These are phyloP conservation scores for Penicillium crystallinum DNA, from an alignment of 495 filamentous ascomycete genomes.

Conservation along the genomic window DNA sequence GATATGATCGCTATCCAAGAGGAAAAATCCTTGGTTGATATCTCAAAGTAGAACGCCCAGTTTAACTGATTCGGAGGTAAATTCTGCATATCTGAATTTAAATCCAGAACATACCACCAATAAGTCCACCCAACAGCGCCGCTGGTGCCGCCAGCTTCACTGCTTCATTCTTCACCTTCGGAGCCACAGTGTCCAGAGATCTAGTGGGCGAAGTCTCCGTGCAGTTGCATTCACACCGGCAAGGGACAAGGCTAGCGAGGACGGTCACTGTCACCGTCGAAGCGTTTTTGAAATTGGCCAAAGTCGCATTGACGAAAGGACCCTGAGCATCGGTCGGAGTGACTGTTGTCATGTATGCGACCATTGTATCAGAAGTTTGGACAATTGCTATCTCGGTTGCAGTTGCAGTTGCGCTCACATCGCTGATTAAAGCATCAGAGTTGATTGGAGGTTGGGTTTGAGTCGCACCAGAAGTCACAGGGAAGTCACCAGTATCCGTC, in stretches of 20 bases:
- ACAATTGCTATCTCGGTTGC: not conserved
- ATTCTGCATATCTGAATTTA: not conserved
- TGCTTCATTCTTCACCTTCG: not conserved
- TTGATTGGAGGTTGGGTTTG: not conserved
- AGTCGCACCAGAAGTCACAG: not conserved
- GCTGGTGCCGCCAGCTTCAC: not conserved
- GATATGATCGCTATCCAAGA: not conserved
- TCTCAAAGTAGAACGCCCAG: not conserved
- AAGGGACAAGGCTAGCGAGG: not conserved
- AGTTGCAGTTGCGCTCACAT: not conserved
- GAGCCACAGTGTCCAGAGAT: not conserved
- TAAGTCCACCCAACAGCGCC: not conserved
- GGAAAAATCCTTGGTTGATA: not conserved
- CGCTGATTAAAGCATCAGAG: not conserved
- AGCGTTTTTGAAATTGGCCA: not conserved
- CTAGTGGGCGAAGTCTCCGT: not conserved
- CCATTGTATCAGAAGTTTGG: not conserved
- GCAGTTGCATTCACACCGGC: constrained; percentile 1
- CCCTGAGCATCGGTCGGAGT: not conserved
- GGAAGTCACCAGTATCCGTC: not conserved
- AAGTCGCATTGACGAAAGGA: not conserved
- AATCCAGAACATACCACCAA: not conserved
- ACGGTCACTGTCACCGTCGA: not conserved
- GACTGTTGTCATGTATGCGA: not conserved
- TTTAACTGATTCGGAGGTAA: not conserved